Conservation (phyloP, 495 filamentous ascomycete species). For the Beverwykella pulmonaria region DNA sequence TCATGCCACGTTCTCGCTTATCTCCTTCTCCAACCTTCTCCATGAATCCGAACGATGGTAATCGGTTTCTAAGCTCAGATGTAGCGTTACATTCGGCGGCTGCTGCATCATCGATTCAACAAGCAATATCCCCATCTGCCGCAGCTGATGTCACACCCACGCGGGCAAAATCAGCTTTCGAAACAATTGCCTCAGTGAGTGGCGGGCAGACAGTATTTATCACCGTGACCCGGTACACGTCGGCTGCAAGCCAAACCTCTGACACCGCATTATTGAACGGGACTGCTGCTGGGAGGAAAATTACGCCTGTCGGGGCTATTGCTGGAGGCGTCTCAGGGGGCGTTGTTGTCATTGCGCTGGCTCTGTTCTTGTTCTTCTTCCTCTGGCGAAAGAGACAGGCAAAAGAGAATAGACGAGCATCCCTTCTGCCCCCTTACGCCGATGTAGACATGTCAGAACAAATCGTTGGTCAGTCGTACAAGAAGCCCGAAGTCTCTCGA, state of each 20-base stretch:
- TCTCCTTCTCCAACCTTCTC: not conserved
- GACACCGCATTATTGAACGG: not conserved
- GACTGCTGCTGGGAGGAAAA: not conserved
- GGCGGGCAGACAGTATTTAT: conserved; percentile 14
- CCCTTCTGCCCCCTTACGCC: conserved; percentile 26
- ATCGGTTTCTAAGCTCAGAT: not conserved
- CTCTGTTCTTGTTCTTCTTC: conserved; percentile 8
- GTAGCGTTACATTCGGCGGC: not conserved
- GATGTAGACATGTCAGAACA: conserved; percentile 27
- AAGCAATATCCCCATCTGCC: not conserved
- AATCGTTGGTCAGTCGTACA: conserved; percentile 15
- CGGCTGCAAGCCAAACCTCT: not conserved
- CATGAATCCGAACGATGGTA: not conserved
- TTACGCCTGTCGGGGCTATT: conserved; percentile 15
- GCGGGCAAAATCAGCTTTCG: not conserved
- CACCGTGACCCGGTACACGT: conserved; percentile 9
- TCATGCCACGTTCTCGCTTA: not conserved
- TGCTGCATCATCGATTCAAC: not conserved
- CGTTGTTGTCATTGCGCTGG: not conserved
- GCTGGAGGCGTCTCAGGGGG: conserved; percentile 21
- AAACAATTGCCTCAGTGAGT: conserved; percentile 12
- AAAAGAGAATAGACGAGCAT: conserved; percentile 9
- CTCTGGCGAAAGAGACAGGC: not conserved
- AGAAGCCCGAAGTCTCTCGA: not conserved
- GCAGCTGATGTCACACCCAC: not conserved